These are phyloP conservation scores for Moesziomyces parantarcticus DNA, from an alignment of 1,284 basidiomycete genomes.

Conservation along the genomic window DNA sequence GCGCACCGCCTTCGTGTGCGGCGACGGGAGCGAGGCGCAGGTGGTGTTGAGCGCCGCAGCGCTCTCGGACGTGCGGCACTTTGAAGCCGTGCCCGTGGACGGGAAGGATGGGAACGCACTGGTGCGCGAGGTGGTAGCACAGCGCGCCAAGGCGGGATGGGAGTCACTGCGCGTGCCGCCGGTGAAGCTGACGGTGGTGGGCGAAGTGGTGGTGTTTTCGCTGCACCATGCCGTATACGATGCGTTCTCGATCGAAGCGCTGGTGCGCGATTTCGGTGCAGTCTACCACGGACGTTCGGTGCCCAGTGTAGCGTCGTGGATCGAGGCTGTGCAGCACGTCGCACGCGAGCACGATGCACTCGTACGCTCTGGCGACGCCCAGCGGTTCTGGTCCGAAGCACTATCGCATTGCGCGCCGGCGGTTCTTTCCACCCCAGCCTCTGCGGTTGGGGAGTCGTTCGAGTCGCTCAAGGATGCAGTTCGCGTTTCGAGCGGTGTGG, in stretches of 20 bases:
- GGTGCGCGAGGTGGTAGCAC: constrained; percentile 11
- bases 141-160: constrained; percentile 28
- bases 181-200: constrained; percentile 32
- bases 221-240: constrained; percentile 65
- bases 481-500: constrained; percentile 3
- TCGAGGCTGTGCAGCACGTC: constrained; percentile 27
- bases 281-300: constrained; percentile 31
- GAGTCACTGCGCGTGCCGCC: constrained; percentile 20
- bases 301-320: constrained; percentile 21
- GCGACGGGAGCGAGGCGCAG: constrained; percentile 36
- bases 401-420: constrained; percentile 6
- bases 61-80: neutral
- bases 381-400: constrained; percentile 30
- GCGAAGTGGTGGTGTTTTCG: constrained; percentile 49
- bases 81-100: constrained; percentile 10
- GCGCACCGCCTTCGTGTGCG: constrained; percentile 49
- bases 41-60: constrained; percentile 21
- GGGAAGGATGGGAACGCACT: neutral
- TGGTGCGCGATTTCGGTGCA: constrained; percentile 49
- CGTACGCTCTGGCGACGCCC: constrained; percentile 1
- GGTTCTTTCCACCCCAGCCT: constrained; percentile 4
- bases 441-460: constrained; percentile 9
- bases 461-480: constrained; percentile 13
- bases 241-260: constrained; percentile 55
- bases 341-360: constrained; percentile 10